Evolutionary conservation across 139 green algal species (phyloP).

Genomic region (Haematococcus lacustris): DNA sequence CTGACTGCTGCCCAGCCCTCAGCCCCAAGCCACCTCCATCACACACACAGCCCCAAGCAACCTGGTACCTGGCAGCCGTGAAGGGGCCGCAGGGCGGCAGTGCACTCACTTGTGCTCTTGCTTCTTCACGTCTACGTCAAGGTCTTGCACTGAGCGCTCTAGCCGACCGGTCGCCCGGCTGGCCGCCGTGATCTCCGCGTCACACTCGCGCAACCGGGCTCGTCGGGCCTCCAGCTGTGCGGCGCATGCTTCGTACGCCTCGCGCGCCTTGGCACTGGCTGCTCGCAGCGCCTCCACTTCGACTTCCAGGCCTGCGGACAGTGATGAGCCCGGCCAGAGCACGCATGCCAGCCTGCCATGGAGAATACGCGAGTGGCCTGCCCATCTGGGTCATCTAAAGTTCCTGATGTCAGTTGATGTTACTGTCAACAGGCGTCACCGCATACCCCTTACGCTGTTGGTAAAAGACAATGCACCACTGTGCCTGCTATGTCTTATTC

Average conservation of each 20-base stretch:
- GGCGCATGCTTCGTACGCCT: slow-evolving; percentile 31
- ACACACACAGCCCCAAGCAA: neutral
- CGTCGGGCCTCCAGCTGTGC: slow-evolving; percentile 41
- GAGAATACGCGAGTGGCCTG: neutral
- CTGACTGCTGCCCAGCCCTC: too few relatives aligned
- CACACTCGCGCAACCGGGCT: slow-evolving; percentile 62
- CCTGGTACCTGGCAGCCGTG: neutral
- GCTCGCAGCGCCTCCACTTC: slow-evolving; percentile 34
- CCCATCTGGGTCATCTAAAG: too few relatives aligned
- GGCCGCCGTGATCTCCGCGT: slow-evolving; percentile 68
- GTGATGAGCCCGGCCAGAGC: too few relatives aligned
- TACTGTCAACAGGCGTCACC: too few relatives aligned
- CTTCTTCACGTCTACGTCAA: slow-evolving; percentile 17
- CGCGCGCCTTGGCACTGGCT: slow-evolving; percentile 20
- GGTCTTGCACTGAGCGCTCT: slow-evolving; percentile 8
- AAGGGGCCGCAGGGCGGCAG: too few relatives aligned
- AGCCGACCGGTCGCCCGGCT: too few relatives aligned
- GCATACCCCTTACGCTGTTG: too few relatives aligned
- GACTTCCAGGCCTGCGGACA: slow-evolving; percentile 25
- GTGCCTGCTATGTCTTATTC: too few relatives aligned
- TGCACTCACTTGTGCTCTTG: slow-evolving; percentile 8
- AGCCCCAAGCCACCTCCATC: slow-evolving; percentile 7
- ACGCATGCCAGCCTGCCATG: neutral
- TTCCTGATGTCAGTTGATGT: too few relatives aligned
- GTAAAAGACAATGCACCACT: too few relatives aligned